Conservation (phyloP, 768 basidiomycete genomes). For the Rubroboletus satanas region DNA sequence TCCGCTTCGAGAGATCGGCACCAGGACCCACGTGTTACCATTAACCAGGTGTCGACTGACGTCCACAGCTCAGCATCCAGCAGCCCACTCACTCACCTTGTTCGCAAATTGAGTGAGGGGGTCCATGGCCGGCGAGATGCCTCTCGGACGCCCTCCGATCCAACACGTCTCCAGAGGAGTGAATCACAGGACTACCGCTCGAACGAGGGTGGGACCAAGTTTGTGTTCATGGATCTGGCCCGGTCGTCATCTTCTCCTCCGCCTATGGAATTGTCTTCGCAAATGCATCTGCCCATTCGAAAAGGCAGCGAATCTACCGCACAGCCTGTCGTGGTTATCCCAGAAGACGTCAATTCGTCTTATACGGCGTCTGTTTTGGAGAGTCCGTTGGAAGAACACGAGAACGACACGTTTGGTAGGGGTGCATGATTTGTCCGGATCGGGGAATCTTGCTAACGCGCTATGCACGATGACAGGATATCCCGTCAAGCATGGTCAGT, state of each 20-base stretch:
- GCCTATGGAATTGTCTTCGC: conserved; percentile 8
- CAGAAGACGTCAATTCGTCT: conserved; percentile 28
- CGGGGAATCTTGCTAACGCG: not conserved
- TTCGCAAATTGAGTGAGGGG: conserved; percentile 40
- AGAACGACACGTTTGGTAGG: conserved; percentile 33
- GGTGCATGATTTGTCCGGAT: not conserved
- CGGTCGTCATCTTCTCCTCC: conserved; percentile 16
- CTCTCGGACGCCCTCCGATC: conserved; percentile 12
- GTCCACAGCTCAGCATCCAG: conserved; percentile 28
- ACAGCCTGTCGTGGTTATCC: conserved; percentile 5
- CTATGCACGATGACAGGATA: conserved; percentile 9
- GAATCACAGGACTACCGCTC: conserved; percentile 11
- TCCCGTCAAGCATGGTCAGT: conserved; percentile 21
- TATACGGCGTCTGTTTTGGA: conserved; percentile 21
- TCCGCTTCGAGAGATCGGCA: not conserved
- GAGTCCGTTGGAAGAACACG: conserved; percentile 5
- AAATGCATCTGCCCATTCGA: conserved; percentile 5
- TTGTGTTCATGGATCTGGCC: conserved; percentile 17
- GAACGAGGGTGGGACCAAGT: conserved; percentile 7
- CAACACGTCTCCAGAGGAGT: conserved; percentile 5
- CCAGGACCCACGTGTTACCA: not conserved
- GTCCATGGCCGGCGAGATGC: conserved; percentile 27
- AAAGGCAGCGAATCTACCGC: not conserved
- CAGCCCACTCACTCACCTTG: conserved; percentile 38
- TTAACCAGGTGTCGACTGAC: conserved; percentile 28